These are phyloP conservation scores for Chaetomium olivaceum DNA, from an alignment of 2,329 filamentous ascomycete genomes.

Conservation along the genomic window DNA sequence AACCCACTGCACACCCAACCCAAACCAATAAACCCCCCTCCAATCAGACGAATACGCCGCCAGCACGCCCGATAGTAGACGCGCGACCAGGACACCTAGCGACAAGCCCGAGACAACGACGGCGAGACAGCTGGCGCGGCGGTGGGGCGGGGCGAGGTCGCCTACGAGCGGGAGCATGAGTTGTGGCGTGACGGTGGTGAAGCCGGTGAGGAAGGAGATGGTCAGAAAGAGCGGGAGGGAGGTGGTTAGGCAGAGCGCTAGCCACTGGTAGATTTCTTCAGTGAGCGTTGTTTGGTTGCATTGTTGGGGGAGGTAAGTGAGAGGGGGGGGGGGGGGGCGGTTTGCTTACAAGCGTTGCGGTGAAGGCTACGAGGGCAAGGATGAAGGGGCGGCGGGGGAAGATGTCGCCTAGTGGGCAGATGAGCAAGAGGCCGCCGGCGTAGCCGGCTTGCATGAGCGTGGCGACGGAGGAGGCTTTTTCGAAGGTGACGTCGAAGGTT, in stretches of 20 bases:
- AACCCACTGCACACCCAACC: slow-evolving; percentile 68
- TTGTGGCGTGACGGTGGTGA: slow-evolving; percentile 79
- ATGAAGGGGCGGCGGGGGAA: slow-evolving; percentile 70
- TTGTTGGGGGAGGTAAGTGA: neutral
- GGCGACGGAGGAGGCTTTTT: slow-evolving; percentile 66
- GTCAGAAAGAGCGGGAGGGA: slow-evolving; percentile 65
- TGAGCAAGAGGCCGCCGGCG: slow-evolving; percentile 68
- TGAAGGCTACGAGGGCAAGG: slow-evolving; percentile 64
- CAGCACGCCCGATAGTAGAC: slow-evolving; percentile 73
- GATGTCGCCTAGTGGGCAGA: slow-evolving; percentile 74
- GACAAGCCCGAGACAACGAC: slow-evolving; percentile 75
- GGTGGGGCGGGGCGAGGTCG: slow-evolving; percentile 69
- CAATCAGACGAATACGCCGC: slow-evolving; percentile 68
- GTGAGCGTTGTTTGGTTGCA: neutral
- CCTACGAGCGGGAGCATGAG: slow-evolving; percentile 79
- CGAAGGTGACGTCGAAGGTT: slow-evolving; percentile 70
- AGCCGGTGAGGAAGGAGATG: slow-evolving; percentile 71
- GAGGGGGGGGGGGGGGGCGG: neutral
- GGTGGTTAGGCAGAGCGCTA: slow-evolving; percentile 69
- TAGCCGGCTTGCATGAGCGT: slow-evolving; percentile 81
- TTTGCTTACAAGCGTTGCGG: slow-evolving; percentile 62
- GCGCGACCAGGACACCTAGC: slow-evolving; percentile 73
- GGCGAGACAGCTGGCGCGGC: slow-evolving; percentile 68
- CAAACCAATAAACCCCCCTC: slow-evolving; percentile 78
- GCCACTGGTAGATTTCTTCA: slow-evolving; percentile 48